Evolutionary conservation across 2,329 filamentous ascomycete species (phyloP), one percentile per base, ranked within the genome.

Genomic region (Plectosphaerella plurivora): DNA sequence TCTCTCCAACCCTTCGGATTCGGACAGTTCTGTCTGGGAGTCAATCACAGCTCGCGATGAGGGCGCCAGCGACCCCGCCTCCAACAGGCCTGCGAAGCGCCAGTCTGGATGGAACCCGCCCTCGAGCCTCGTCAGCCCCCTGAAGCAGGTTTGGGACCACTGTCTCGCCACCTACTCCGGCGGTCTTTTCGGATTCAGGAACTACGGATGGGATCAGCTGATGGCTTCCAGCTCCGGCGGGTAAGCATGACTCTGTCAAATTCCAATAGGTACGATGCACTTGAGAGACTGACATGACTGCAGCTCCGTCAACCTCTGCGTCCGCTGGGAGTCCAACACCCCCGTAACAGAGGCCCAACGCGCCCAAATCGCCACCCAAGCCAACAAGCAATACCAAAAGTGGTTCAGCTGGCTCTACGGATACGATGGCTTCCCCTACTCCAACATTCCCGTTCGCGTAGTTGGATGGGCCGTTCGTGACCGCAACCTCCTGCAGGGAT

Each of bases 381-480:
- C 72, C 5, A 61, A 68, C 48, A 59, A 59, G 33, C 64, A 66
- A 14, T 70, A 72, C 60, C 61, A 67, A 49, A 68, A 68, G 52
- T 75, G 71, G 72, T 72, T 72, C 51, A 68, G 70, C 50, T 67
- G 69, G 56, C 64, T 75, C 39, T 68, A 70, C 18, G 72, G 71
- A 15, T 76, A 68, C 47, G 73, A 75, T 36, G 67, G 66, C 50
- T 76, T 73, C 59, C 73, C 73, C 7, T 74, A 68, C 49, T 57
- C 59, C 47, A 65, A 66, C 4, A 63, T 76, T 49, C 66, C 71
- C 45, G 61, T 68, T 36, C 64, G 67, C 33, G 69, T 76, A 9
- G 70, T 74, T 18, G 73, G 71, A 16, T 76, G 70, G 67, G 73
- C 73, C 1, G 72, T 73, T 51, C 68, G 62, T 45, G 61, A 72